phyloP scores from a whole-genome alignment of 345 rosid genomes.

The Lumnitzera racemosa region DNA sequence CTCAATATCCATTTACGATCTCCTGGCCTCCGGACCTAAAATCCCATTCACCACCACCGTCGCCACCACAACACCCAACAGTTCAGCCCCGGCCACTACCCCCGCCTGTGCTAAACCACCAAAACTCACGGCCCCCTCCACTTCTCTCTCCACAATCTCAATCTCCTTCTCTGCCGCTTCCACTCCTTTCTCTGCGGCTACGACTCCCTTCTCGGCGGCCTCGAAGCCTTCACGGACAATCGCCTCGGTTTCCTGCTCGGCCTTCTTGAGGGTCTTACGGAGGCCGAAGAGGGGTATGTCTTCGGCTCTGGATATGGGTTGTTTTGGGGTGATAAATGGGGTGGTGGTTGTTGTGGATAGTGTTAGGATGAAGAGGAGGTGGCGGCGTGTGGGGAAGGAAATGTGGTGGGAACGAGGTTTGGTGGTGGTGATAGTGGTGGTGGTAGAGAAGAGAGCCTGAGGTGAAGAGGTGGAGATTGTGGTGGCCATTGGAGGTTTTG shows the following conservation, averaged over 20 bases:
- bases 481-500: conserved; percentile 37
- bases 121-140: conserved; percentile 39
- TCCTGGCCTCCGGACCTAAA: conserved; percentile 55
- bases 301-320: conserved; percentile 36
- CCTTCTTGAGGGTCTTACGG: conserved; percentile 64
- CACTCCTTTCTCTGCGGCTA: conserved; percentile 41
- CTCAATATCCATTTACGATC: conserved; percentile 17
- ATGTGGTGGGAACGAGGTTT: conserved; percentile 17
- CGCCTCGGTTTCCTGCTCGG: conserved; percentile 66
- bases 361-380: conserved; percentile 44
- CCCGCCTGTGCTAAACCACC: conserved; percentile 81
- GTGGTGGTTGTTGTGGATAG: conserved; percentile 34
- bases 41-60: conserved; percentile 73
- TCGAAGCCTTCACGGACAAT: conserved; percentile 63
- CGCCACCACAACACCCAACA: conserved; percentile 56
- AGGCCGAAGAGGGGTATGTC: conserved; percentile 72
- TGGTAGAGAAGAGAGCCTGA: conserved; percentile 11
- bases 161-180: conserved; percentile 46
- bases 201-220: conserved; percentile 33
- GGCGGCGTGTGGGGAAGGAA: conserved; percentile 37
- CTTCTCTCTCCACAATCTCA: conserved; percentile 41
- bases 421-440: conserved; percentile 8
- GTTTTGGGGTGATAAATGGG: conserved; percentile 15
- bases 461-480: conserved; percentile 18
- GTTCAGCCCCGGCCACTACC: conserved; percentile 67